Evolutionary conservation across 352 stramenopile genomes (phyloP).

Genomic region (Plasmopara halstedii): DNA sequence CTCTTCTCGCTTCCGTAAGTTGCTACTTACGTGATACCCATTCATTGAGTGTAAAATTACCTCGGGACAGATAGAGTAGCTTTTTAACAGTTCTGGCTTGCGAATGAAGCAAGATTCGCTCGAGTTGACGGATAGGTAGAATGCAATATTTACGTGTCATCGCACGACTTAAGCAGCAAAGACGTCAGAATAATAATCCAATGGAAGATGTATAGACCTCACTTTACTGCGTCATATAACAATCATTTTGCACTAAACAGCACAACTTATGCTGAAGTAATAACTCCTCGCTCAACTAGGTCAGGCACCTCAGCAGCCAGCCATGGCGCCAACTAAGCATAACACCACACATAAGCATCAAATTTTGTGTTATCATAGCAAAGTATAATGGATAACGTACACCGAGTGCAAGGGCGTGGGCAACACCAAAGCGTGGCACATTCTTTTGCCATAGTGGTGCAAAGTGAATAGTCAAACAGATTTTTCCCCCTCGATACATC

Average conservation of each 20-base stretch:
- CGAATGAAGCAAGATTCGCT: constrained; percentile 2
- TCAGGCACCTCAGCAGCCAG: constrained; percentile 82
- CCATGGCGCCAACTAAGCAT: constrained; percentile 69
- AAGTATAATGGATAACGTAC: constrained; percentile 21
- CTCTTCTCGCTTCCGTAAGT: constrained; percentile 52
- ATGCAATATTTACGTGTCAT: constrained; percentile 25
- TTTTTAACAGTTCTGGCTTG: background rate
- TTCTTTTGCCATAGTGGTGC: constrained; percentile 87
- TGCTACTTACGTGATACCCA: background rate
- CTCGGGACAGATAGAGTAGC: no score
- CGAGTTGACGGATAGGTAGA: constrained; percentile 11
- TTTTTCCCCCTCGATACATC: constrained; percentile 87
- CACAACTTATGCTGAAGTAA: constrained; percentile 48
- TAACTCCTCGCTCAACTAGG: constrained; percentile 70
- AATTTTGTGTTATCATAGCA: background rate
- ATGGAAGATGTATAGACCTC: constrained; percentile 32
- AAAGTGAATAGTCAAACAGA: constrained; percentile 86
- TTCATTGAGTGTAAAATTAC: no score
- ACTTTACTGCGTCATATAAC: background rate
- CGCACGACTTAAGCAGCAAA: constrained; percentile 17
- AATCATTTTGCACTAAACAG: background rate
- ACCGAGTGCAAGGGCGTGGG: constrained; percentile 75
- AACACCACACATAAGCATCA: constrained; percentile 3
- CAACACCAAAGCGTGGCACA: constrained; percentile 78
- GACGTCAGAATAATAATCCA: constrained; percentile 24